Base-by-base conservation (phyloP, 192 early-diverging fungal genomes). In the Tieghemiomyces parasiticus region DNA sequence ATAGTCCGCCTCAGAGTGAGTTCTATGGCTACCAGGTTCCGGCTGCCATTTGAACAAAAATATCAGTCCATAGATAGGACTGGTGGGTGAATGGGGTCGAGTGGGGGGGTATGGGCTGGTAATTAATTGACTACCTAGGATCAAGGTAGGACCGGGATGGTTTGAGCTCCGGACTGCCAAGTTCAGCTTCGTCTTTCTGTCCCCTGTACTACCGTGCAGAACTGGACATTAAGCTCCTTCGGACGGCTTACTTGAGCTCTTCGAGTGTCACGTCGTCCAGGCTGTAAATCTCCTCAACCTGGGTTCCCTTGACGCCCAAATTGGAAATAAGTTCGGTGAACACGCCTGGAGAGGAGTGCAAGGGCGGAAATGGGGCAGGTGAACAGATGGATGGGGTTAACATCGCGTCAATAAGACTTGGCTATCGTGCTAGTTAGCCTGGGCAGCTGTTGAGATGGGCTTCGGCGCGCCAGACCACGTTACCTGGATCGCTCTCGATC, bases 401-500 rank as follows among this genome's bases (percentile, higher is more conserved):
- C n/a, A n/a, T n/a, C n/a, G n/a, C n/a, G n/a, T n/a, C n/a, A n/a
- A n/a, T n/a, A n/a, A n/a, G n/a, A n/a, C n/a, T n/a, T n/a, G n/a
- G n/a, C n/a, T n/a, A n/a, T n/a, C n/a, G n/a, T n/a, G n/a, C n/a
- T n/a, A n/a, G n/a, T n/a, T n/a, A n/a, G n/a, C n/a, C n/a, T n/a
- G n/a, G n/a, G n/a, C n/a, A n/a, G n/a, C n/a, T n/a, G n/a, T n/a
- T n/a, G n/a, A n/a, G n/a, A n/a, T n/a, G n/a, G n/a, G n/a, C n/a
- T n/a, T n/a, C n/a, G n/a, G n/a, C n/a, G n/a, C n/a, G n/a, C n/a
- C n/a, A n/a, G n/a, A n/a, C n/a, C n/a, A n/a, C 29, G 13, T 65
- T 66, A 71, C 85, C 88, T 31, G 89, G 89, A 72, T 91, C 89
- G 63, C 84, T 87, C 66, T 91, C 89, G 65, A 91, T 91, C 45